Evolutionary conservation across 73 alveolate genomes (phyloP).

Genomic region (Paramecium biaurelia): DNA sequence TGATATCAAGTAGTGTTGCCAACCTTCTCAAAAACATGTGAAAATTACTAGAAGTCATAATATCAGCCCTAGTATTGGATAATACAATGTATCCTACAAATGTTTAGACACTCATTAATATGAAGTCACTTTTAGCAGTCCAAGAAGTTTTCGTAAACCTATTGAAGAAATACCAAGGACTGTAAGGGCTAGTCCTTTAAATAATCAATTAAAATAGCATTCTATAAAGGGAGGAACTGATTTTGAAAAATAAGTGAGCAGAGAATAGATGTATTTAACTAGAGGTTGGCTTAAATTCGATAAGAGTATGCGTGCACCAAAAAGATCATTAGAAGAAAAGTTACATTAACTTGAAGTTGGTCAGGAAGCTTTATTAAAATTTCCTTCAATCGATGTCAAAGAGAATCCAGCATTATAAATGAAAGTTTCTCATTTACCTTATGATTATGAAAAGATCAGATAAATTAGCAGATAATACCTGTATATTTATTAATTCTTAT

Average conservation of each 20-base stretch:
- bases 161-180: neutral
- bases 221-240: neutral
- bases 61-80: conserved; percentile 2
- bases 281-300: neutral
- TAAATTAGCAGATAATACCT: neutral
- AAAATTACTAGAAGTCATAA: conserved; percentile 11
- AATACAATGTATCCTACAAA: neutral
- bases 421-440: neutral
- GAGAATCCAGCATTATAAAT: neutral
- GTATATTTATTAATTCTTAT: neutral
- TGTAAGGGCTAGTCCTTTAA: neutral
- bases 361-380: neutral
- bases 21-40: neutral
- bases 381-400: neutral
- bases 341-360: neutral
- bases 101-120: neutral
- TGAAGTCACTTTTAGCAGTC: neutral
- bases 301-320: neutral
- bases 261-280: neutral
- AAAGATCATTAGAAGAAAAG: neutral
- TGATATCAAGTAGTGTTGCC: neutral
- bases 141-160: neutral
- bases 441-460: neutral
- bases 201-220: neutral
- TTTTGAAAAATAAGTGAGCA: neutral